These are phyloP conservation scores for Aspergillus candidus DNA, from an alignment of 2,329 filamentous ascomycete genomes.

Conservation along the genomic window DNA sequence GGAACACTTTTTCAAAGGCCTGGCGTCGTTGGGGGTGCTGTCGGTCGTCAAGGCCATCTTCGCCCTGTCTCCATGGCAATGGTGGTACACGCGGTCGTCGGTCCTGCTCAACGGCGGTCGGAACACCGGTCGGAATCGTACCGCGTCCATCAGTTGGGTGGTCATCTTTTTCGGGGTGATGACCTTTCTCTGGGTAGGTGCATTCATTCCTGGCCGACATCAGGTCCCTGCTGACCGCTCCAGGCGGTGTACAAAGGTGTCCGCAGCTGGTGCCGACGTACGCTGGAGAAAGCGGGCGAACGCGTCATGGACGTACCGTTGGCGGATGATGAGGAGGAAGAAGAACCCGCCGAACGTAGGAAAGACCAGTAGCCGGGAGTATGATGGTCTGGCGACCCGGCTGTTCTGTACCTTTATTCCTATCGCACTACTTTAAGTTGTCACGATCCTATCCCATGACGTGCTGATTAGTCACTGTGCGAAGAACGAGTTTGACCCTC, in stretches of 20 bases:
- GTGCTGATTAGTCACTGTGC: slow-evolving; percentile 97
- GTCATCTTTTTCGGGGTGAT: slow-evolving; percentile 73
- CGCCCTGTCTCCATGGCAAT: slow-evolving; percentile 67
- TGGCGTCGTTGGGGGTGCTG: slow-evolving; percentile 81
- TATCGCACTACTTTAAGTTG: slow-evolving; percentile 95
- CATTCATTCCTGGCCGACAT: not conserved
- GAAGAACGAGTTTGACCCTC: slow-evolving; percentile 55
- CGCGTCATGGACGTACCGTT: slow-evolving; percentile 67
- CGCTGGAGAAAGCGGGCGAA: slow-evolving; percentile 72
- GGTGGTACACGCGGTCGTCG: slow-evolving; percentile 64
- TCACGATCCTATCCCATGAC: slow-evolving; percentile 71
- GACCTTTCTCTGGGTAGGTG: slow-evolving; percentile 69
- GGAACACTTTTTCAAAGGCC: slow-evolving; percentile 80
- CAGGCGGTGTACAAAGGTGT: slow-evolving; percentile 78
- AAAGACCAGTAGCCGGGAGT: slow-evolving; percentile 21
- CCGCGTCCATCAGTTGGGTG: slow-evolving; percentile 72
- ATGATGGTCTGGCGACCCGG: not conserved
- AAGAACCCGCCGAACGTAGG: slow-evolving; percentile 29
- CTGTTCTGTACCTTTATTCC: not conserved
- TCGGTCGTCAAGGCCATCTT: slow-evolving; percentile 78
- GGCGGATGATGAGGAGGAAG: slow-evolving; percentile 52
- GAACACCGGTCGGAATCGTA: slow-evolving; percentile 65
- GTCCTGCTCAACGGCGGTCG: slow-evolving; percentile 50
- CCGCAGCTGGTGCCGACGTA: slow-evolving; percentile 62
- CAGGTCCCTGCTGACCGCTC: slow-evolving; percentile 16